Evolutionary conservation across 495 filamentous ascomycete species (phyloP).

Genomic region (Neurospora terricola): DNA sequence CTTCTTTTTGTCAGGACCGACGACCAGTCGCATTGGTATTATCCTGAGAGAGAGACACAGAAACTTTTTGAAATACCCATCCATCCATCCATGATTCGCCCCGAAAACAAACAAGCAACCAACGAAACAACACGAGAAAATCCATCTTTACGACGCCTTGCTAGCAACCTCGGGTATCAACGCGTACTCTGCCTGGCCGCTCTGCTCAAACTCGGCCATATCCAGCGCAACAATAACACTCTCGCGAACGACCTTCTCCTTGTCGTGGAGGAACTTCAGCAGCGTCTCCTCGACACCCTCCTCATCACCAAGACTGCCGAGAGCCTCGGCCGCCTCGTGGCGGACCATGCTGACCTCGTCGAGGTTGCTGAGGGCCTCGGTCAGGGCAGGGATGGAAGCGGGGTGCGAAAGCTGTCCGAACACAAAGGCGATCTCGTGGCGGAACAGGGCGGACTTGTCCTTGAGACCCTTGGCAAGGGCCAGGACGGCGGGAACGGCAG

Average conservation of each 20-base stretch:
- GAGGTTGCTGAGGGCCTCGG: conserved; percentile 63
- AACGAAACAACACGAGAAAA: not conserved
- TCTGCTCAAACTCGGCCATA: conserved; percentile 96
- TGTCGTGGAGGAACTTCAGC: conserved; percentile 76
- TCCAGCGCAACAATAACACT: conserved; percentile 92
- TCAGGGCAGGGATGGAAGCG: conserved; percentile 85
- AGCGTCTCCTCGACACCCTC: conserved; percentile 83
- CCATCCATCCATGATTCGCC: conserved; percentile 1
- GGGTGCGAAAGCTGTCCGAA: conserved; percentile 95
- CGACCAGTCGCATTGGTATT: not conserved
- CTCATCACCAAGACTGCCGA: conserved; percentile 91
- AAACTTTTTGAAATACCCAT: not conserved
- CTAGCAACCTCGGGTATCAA: conserved; percentile 55
- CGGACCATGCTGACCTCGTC: conserved; percentile 90
- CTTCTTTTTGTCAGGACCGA: not conserved
- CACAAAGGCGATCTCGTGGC: conserved; percentile 96
- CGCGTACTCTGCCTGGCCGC: conserved; percentile 80
- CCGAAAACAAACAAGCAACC: not conserved
- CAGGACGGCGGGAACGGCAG: conserved; percentile 70
- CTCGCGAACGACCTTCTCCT: conserved; percentile 86
- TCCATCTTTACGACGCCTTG: conserved; percentile 13
- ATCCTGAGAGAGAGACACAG: not conserved
- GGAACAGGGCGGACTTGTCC: conserved; percentile 87
- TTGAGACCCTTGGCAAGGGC: conserved; percentile 79
- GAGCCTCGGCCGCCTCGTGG: conserved; percentile 93